Evolutionary conservation across 768 basidiomycete genomes (phyloP), one percentile per base, ranked within the genome.

Genomic region (Russula sp.): DNA sequence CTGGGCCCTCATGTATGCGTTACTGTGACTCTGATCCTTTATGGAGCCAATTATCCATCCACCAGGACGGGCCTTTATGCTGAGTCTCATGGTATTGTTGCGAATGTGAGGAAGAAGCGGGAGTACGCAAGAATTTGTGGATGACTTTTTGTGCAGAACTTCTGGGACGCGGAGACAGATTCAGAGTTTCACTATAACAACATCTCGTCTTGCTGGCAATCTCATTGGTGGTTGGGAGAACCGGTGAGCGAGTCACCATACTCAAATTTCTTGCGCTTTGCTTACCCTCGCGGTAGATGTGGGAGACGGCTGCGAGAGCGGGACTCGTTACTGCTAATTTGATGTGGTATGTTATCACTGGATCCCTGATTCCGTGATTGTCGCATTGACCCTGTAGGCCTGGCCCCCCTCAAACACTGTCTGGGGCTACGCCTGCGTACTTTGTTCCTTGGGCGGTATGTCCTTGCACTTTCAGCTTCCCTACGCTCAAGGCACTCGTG

Each of bases 1-100:
- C 72, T 97, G 94, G 93, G 74, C 87, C 3, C 71, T 96, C 42
- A 85, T 96, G 91, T 92, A 70, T 32, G 80, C 14, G 10, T 39
- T 60, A n/a, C 6, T 22, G 16, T 45, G 16, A 34, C 2, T 27
- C 10, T 35, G n/a, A 66, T 65, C 27, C 20, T 14, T 56, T 48
- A 11, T 34, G 10, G 16, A 27, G 47, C 31, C 42, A 42, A 52
- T 35, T 22, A 57, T 10, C 52, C 61, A 47, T 61, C 9, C 22
- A 39, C 63, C 45, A 93, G 91, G 86, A 97, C 94, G 14, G 94
- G 94, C 2, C 79, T 96, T 3, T 83, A 92, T 70, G 89, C 89
- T 0, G 92, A 95, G 73, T 89, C 89, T 22, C 92, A 96, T 72
- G 94, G 94, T 13, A 93, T 97, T 51, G 82, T 97, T 27, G 94